Conservation (phyloP, 1,284 basidiomycete species). For the Tylopilus orsonianus region DNA sequence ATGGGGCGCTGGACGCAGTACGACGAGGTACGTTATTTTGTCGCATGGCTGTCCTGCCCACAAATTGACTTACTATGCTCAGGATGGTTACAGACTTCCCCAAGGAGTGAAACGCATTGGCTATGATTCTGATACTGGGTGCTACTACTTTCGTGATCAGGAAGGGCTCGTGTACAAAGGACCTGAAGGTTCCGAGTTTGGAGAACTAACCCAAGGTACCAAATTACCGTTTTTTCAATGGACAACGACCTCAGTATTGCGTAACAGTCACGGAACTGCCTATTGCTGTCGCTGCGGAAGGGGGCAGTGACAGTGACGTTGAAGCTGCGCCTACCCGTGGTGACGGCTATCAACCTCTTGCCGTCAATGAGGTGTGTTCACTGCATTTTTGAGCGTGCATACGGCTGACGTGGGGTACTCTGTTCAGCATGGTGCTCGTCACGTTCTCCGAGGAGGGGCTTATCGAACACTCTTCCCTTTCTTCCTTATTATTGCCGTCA, state of each 20-base stretch:
- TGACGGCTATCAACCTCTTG: conserved; percentile 58
- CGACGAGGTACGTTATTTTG: conserved; percentile 42
- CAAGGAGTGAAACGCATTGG: conserved; percentile 61
- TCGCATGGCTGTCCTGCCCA: background rate
- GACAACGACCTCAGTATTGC: background rate
- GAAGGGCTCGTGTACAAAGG: conserved; percentile 51
- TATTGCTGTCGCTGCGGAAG: conserved; percentile 22
- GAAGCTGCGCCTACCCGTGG: conserved; percentile 51
- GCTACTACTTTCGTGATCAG: conserved; percentile 55
- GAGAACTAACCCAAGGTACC: conserved; percentile 52
- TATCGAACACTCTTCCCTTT: conserved; percentile 72
- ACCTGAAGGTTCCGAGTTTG: conserved; percentile 51
- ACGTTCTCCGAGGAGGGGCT: conserved; percentile 38
- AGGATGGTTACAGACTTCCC: conserved; percentile 63
- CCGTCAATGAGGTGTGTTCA: conserved; percentile 50
- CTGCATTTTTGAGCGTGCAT: conserved; percentile 1
- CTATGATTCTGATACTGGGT: conserved; percentile 57
- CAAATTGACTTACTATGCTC: conserved; percentile 1
- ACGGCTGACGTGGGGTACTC: conserved; percentile 20
- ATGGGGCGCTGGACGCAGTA: conserved; percentile 62
- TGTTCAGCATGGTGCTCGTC: conserved; percentile 33
- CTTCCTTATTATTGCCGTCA: conserved; percentile 65
- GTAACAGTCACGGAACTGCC: conserved; percentile 27
- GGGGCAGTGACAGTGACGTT: conserved; percentile 44
- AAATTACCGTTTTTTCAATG: background rate